Base-by-base conservation (phyloP, 768 basidiomycete species). In the Leucocoprinus sp. region DNA sequence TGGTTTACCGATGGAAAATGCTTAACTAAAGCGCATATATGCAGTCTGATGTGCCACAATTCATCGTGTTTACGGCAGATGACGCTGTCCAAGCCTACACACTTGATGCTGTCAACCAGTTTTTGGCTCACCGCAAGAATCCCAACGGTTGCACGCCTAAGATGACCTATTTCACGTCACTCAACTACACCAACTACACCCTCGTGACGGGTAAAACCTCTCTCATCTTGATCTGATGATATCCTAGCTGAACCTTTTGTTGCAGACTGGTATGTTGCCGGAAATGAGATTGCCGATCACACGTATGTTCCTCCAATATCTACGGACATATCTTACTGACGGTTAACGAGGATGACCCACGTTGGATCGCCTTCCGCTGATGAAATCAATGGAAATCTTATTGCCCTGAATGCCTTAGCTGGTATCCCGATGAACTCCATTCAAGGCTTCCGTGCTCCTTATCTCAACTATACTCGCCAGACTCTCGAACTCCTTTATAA, bases 221-320 rank as follows among this genome's bases (percentile, higher is more conserved):
- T 21, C 33, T 17, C 17, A 18, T 24, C 33, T 17, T 8, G 22
- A 19, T 24, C 22, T 37, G 12, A 5, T 2, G 28, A 6, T 19
- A 17, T 29, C 35, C 35, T 19, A 42, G 21, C 8, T 45, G 14
- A 26, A 33, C 35, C 39, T 43, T 36, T 33, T 48, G 39, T 33
- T 42, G 33, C 67, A 66, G 83, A 86, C 59, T 87, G 82, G 82
- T 88, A 66, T 59, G 84, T 86, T 23, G 82, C 80, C 3, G 86
- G 86, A 17, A 88, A 88, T 58, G 87, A 90, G 59, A 87, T 90
- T 52, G 83, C 82, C 23, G 83, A 84, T 63, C 80, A 83, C 57
- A 82, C 83, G 76, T 81, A 61, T 54, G 76, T 68, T 34, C 50
- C 35, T 42, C 37, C 34, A 37, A 22, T 54, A 27, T 28, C 28